phyloP scores from a whole-genome alignment of 306 rosid species.

The Cucumis hystrix region DNA sequence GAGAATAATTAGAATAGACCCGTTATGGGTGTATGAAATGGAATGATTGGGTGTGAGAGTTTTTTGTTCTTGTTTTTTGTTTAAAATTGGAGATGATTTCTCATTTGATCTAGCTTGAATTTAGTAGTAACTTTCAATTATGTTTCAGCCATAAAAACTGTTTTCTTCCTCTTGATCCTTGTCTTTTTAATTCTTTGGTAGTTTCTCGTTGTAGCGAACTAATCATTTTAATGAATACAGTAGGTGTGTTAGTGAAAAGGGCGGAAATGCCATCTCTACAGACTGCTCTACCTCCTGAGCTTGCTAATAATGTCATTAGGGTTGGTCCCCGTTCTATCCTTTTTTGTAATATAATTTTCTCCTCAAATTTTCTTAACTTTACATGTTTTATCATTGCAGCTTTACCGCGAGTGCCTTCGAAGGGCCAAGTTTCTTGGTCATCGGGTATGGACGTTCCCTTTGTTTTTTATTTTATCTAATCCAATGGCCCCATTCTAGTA shows the following conservation, averaged over 20 bases:
- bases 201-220: not conserved
- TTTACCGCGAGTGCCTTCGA: constrained; percentile 86
- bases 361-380: not conserved
- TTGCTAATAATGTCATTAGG: constrained; percentile 80
- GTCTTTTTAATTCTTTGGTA: not conserved
- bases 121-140: not conserved
- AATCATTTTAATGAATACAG: not conserved
- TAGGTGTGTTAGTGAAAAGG: not conserved
- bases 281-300: constrained; percentile 84
- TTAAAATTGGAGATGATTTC: not conserved
- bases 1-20: not conserved
- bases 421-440: constrained; percentile 82
- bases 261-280: constrained; percentile 78
- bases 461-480: not conserved
- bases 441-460: constrained; percentile 30
- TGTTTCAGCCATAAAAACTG: not conserved
- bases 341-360: not conserved
- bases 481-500: not conserved
- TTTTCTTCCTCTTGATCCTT: not conserved
- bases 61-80: not conserved
- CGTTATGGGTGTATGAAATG: not conserved
- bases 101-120: not conserved
- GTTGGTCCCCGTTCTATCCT: constrained; percentile 18
- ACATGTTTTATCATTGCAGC: constrained; percentile 24
- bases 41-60: not conserved